Percentiles rank a stretch among this genome's conserved stretches.
Evolutionary conservation across 1,139 yeast species (phyloP).

Genomic region (Taphrina pruni): DNA sequence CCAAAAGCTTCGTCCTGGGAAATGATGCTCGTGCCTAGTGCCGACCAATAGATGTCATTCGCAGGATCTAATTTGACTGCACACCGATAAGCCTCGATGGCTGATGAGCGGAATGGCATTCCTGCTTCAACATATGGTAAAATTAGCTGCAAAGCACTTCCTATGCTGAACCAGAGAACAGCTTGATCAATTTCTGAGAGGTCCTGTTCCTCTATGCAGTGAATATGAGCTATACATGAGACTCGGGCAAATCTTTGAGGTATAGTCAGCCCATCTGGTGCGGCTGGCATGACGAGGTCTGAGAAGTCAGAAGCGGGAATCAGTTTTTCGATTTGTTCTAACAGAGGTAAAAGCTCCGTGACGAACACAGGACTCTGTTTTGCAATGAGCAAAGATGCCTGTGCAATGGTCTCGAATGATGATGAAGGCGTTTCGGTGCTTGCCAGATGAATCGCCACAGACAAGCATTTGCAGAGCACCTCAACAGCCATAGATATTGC

Average conservation of each 20-base stretch:
- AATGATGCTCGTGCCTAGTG: conserved; percentile 74
- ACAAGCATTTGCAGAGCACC: conserved; percentile 57
- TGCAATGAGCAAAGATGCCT: conserved; percentile 21
- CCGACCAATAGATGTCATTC: conserved; percentile 78
- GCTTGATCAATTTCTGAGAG: conserved; percentile 16
- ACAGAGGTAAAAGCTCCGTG: not conserved
- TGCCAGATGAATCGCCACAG: conserved; percentile 43
- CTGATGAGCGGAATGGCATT: not conserved
- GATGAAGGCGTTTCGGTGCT: conserved; percentile 37
- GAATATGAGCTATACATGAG: not conserved
- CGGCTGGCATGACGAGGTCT: not conserved
- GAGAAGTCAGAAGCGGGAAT: not conserved
- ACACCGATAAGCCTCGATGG: conserved; percentile 57
- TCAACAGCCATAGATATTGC: conserved; percentile 69
- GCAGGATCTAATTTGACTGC: conserved; percentile 74
- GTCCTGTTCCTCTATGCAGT: not conserved
- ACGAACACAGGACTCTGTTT: not conserved
- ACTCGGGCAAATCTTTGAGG: conserved; percentile 1
- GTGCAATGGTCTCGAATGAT: not conserved
- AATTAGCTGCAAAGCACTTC: conserved; percentile 53
- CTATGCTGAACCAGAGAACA: conserved; percentile 24
- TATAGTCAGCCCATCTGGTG: not conserved
- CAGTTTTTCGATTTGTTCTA: not conserved
- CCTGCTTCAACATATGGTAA: not conserved
- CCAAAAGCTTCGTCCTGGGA: conserved; percentile 70